Evolutionary conservation across 805 yeast genomes (phyloP), one percentile per base, ranked within the genome.

Genomic region (Teunomyces gatunensis): DNA sequence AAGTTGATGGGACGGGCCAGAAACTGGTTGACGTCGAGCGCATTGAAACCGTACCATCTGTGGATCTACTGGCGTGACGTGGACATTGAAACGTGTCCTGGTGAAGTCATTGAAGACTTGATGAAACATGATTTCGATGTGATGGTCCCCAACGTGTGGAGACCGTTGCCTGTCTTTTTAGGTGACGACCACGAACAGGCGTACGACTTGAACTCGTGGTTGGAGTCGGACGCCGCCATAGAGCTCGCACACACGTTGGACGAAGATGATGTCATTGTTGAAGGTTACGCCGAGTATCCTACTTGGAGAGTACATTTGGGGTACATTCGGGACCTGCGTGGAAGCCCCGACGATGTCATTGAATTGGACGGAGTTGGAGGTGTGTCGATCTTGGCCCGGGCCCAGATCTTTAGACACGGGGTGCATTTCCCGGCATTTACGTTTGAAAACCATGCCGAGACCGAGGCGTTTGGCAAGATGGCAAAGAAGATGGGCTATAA

Each of bases 171-270:
- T 2, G 85, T 84, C 40, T 94, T 91, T 68, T 78, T 94, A 52
- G 95, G 94, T 15, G 80, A 81, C 54, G 47, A 50, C 21, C 34
- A 13, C 17, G 95, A 88, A 63, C 99, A 94, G 67, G 90, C 98
- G 1, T 94, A 94, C 65, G 99, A 94, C 68, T 79, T 94, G 61
- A 94, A 94, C 68, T 88, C 97, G 11, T 94, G 99, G 99, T 80
- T 89, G 48, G 99, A 94, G 69, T 82, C 91, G 3, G 85, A 82
- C 5, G 82, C 85, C 7, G 97, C 89, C 1, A 50, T 85, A 12
- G 81, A 81, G 44, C 67, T 87, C 56, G 94, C 95, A 0, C 63
- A 69, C 35, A 74, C 76, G 0, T 69, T 87, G 46, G 80, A 78
- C 47, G 92, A 87, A 63, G 94, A 87, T 60, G 95, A 86, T 59